phyloP scores from a whole-genome alignment of 306 rosid genomes.

The Malus fusca region DNA sequence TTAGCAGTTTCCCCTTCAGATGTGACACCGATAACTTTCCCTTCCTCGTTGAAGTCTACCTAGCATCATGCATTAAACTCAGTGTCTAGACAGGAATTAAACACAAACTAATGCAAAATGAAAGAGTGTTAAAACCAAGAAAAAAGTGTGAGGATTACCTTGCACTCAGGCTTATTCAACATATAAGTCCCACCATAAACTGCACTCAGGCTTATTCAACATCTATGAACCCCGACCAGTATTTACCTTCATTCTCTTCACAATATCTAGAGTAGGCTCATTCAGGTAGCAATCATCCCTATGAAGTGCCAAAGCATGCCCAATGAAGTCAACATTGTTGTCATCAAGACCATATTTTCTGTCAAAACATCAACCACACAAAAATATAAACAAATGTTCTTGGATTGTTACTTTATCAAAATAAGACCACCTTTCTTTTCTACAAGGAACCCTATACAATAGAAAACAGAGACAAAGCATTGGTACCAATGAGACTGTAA shows the following conservation, averaged over 20 bases:
- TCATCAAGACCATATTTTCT: conserved; percentile 95
- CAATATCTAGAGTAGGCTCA: conserved; percentile 89
- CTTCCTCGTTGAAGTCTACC: conserved; percentile 87
- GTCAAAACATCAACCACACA: conserved; percentile 30
- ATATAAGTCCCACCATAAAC: conserved; percentile 96
- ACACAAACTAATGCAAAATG: background rate
- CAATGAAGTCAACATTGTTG: conserved; percentile 81
- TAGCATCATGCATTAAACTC: conserved; percentile 30
- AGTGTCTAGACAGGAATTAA: background rate
- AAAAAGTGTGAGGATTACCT: conserved; percentile 37
- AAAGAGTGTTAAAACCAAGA: background rate
- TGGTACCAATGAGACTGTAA: background rate
- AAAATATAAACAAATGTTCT: conserved; percentile 4
- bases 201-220: conserved; percentile 47
- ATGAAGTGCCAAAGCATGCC: conserved; percentile 96
- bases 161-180: conserved; percentile 95
- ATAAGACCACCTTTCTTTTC: background rate
- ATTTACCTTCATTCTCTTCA: conserved; percentile 88
- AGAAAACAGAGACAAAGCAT: background rate
- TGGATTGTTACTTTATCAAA: background rate
- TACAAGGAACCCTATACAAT: background rate
- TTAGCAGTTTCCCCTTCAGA: conserved; percentile 96
- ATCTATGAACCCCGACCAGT: conserved; percentile 6
- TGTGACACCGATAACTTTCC: conserved; percentile 77
- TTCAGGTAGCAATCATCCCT: conserved; percentile 77